Percentiles rank a stretch among this genome's conserved stretches.
phyloP scores from a whole-genome alignment of 305 asterid species.

The Coffea humblotiana region DNA sequence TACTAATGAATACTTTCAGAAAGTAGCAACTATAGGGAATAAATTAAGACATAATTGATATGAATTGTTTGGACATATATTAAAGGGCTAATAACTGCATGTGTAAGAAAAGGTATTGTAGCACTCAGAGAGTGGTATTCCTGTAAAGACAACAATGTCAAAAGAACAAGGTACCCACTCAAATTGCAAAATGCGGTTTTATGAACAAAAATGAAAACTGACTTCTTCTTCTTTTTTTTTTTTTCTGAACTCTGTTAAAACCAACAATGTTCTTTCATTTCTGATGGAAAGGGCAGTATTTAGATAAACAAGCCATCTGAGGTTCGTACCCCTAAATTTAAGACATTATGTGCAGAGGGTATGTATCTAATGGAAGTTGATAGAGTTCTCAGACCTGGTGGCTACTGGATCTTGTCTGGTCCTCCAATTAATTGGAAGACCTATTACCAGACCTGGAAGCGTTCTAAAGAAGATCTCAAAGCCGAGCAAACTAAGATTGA shows the following conservation, averaged over 20 bases:
- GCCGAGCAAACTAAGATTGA: constrained; percentile 81
- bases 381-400: constrained; percentile 93
- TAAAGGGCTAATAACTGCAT: neutral
- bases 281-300: too few relatives aligned
- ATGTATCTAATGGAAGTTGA: constrained; percentile 88
- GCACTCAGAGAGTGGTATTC: neutral
- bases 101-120: neutral
- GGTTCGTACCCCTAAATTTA: constrained; percentile 8
- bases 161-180: too few relatives aligned
- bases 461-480: constrained; percentile 71
- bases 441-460: constrained; percentile 75
- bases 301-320: neutral
- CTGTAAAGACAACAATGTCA: neutral
- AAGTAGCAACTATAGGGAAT: neutral
- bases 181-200: too few relatives aligned
- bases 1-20: neutral
- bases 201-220: too few relatives aligned
- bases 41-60: neutral
- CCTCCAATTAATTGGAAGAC: constrained; percentile 98
- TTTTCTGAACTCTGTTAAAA: neutral
- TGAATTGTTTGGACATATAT: neutral
- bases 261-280: too few relatives aligned
- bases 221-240: neutral
- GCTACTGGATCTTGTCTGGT: constrained; percentile 93
- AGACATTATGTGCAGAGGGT: constrained; percentile 52